Conservation (phyloP, 495 filamentous ascomycete genomes). For the Sabuloglossum arenarium region DNA sequence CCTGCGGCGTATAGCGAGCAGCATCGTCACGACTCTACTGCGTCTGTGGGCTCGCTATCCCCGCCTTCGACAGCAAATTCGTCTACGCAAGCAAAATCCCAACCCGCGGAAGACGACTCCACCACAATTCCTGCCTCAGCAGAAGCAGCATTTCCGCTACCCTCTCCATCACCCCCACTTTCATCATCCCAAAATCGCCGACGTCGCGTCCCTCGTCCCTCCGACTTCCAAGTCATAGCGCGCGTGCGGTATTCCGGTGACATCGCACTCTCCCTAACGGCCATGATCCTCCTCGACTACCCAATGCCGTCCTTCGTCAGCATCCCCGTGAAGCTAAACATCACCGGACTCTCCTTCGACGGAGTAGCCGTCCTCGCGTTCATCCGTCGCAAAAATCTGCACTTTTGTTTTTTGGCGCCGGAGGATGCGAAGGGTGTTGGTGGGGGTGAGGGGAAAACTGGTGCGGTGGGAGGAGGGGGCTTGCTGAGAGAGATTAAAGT, state of each 20-base stretch:
- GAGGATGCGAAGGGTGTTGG: conserved; percentile 45
- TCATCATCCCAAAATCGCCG: conserved; percentile 19
- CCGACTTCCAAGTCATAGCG: conserved; percentile 74
- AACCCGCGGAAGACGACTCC: not conserved
- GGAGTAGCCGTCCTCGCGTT: conserved; percentile 82
- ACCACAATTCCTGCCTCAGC: conserved; percentile 5
- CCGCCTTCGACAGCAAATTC: conserved; percentile 12
- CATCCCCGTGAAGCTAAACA: conserved; percentile 74
- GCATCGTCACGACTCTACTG: not conserved
- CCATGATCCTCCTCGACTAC: conserved; percentile 90
- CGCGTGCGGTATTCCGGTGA: conserved; percentile 76
- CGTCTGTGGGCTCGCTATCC: not conserved
- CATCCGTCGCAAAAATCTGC: conserved; percentile 51
- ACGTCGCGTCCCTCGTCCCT: conserved; percentile 16
- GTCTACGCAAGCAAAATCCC: not conserved
- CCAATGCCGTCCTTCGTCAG: conserved; percentile 93
- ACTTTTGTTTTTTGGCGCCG: conserved; percentile 79
- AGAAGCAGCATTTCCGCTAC: no score
- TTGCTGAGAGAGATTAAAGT: conserved; percentile 81
- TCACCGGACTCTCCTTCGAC: conserved; percentile 87
- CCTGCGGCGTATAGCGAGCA: no score
- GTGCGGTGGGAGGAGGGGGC: conserved; percentile 34
- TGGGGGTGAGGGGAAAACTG: conserved; percentile 15
- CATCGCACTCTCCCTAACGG: conserved; percentile 66
- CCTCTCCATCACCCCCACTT: conserved; percentile 7